Base-by-base conservation (phyloP, 148 eudicot genomes). In the Chenopodium suecicum region DNA sequence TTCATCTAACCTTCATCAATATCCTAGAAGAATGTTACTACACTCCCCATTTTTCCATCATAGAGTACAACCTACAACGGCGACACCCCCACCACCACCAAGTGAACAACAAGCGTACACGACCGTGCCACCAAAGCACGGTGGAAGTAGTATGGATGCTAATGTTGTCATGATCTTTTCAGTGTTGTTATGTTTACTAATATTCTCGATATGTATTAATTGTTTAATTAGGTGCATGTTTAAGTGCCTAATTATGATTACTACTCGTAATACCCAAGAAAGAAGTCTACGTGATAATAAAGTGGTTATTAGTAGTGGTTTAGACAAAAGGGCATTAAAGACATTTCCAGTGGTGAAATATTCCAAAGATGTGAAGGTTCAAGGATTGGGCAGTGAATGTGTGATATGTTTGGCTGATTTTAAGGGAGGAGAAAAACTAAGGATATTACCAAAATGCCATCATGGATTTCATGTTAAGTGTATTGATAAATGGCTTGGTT, bases 381-480 rank as follows among this genome's bases (percentile, higher is more conserved):
- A 92, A 0, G 93, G 92, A 8, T 46, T 88, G 65, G 87, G 82
- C 77, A 69, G 86, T 1, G 97, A 91, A 62, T 94, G 98, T 69
- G 93, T 77, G 11, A 94, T 94, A 11, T 94, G 98, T 79, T 84
- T 94, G 34, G 86, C 91, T 0, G 97, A 94, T 74, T 94, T 89
- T 79, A 74, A 85, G 0, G 46, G 78, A 0, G 91, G 90, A 1
- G 97, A 91, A 64, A 84, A 62, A 16, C 81, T 94, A 0, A 87
- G 82, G 76, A 86, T 94, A 19, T 74, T 94, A 44, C 98, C 98
- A 1, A 94, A 90, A 82, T 94, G 98, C 80, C 78, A 88, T 88
- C 98, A 94, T 73, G 98, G 97, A 0, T 94, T 94, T 70, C 98
- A 94, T 70, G 89, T 91, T 25, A 83, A 88, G 48, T 94, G 97